A percentile compares a stretch with the other conserved stretches of the same genome.
phyloP scores from a whole-genome alignment of 768 basidiomycete genomes.

The Chalciporus sphaerocephalus region DNA sequence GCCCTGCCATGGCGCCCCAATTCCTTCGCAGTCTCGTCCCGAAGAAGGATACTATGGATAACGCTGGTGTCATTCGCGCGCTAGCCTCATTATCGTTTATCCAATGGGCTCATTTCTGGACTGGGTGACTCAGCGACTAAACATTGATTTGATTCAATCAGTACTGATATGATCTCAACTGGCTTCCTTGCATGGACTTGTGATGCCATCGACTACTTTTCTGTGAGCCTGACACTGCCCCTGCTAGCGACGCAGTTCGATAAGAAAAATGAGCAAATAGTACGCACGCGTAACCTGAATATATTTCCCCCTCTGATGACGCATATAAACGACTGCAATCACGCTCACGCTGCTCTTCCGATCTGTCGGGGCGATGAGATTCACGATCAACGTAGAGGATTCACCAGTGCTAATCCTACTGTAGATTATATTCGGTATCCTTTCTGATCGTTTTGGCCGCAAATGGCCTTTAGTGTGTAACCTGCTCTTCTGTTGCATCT shows the following conservation, averaged over 20 bases:
- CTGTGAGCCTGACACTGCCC: slow-evolving; percentile 57
- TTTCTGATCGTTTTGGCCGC: slow-evolving; percentile 87
- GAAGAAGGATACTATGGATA: slow-evolving; percentile 37
- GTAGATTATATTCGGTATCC: slow-evolving; percentile 68
- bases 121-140: slow-evolving; percentile 39
- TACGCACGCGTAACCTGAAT: slow-evolving; percentile 18
- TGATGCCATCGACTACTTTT: slow-evolving; percentile 86
- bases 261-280: slow-evolving; percentile 40
- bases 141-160: background rate
- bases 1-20: slow-evolving; percentile 13
- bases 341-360: slow-evolving; percentile 93
- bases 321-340: slow-evolving; percentile 66
- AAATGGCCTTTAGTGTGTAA: slow-evolving; percentile 90
- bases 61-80: slow-evolving; percentile 39
- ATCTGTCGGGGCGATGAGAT: slow-evolving; percentile 61
- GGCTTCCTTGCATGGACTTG: slow-evolving; percentile 86
- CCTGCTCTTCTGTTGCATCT: slow-evolving; percentile 60
- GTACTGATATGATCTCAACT: background rate
- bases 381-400: background rate
- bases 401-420: background rate
- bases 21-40: slow-evolving; percentile 51
- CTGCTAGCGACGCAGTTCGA: slow-evolving; percentile 47
- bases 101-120: slow-evolving; percentile 57
- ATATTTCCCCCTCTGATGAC: background rate
- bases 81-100: slow-evolving; percentile 43